Base-by-base conservation (phyloP, 805 yeast species). In the Metschnikowia shivogae region DNA sequence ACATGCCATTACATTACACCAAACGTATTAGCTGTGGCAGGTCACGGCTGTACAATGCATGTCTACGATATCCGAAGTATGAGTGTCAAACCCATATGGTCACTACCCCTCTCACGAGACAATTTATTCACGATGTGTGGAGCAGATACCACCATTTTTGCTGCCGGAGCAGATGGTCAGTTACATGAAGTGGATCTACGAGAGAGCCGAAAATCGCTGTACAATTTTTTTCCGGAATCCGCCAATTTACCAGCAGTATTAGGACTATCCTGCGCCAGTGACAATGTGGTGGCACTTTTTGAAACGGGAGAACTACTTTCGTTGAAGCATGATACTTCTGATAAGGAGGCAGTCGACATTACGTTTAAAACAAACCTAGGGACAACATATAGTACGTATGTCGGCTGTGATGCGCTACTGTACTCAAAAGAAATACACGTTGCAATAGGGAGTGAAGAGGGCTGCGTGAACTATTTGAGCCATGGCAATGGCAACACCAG, bases 131-230 rank as follows among this genome's bases (percentile, higher is more conserved):
- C 53, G 14, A 24, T 54, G 42, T 50, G 56, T 17, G 52, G 36
- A 39, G 44, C 35, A 29, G 52, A 24, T 9, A 17, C 34, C 20
- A 29, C 42, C 22, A 32, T 54, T 5, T 48, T 36, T 26, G 33
- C 47, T 28, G 56, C 44, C 13, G 58, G 58, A 9, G 58, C 56
- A 11, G 54, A 53, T 27, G 58, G 58, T n/a, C 22, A 35, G 28
- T 31, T 54, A 12, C 43, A 52, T 39, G 31, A 46, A 12, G 45
- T 50, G 22, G 58, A 54, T 30, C 43, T 54, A 17, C 58, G 58
- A 35, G 43, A 32, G 12, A 35, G 36, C 4, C 20, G 10, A 12
- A 39, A 31, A 22, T 14, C 28, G 14, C 29, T 22, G 22, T 39
- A 22, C 24, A 35, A 31, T n/a, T 22, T 31, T 31, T 11, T 13